These are phyloP conservation scores for Fusarium compactum DNA, from an alignment of 2,329 filamentous ascomycete species.

Conservation along the genomic window DNA sequence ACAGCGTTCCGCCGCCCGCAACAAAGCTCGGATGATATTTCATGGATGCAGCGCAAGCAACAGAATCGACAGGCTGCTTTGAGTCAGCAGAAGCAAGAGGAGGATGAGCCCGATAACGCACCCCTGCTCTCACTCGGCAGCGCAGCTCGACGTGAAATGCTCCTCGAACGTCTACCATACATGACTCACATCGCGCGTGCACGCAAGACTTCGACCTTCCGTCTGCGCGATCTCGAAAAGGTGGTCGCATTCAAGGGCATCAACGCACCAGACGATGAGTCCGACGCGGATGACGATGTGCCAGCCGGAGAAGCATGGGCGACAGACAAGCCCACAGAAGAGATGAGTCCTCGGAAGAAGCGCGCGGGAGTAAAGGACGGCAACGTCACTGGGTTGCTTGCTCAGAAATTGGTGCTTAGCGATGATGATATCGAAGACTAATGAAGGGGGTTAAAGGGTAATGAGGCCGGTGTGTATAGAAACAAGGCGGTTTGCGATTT, in stretches of 20 bases:
- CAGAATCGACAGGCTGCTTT: constrained; percentile 37
- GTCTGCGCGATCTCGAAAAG: constrained; percentile 72
- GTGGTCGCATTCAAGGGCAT: constrained; percentile 76
- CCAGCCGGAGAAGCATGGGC: constrained; percentile 66
- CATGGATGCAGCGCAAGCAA: constrained; percentile 54
- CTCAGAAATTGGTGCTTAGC: constrained; percentile 77
- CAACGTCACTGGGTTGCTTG: constrained; percentile 58
- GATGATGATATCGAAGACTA: constrained; percentile 88
- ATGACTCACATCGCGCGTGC: constrained; percentile 74
- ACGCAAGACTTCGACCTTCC: constrained; percentile 53
- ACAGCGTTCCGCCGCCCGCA: constrained; percentile 62
- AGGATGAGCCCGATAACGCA: constrained; percentile 42
- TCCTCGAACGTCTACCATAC: constrained; percentile 90
- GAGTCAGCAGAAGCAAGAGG: constrained; percentile 33
- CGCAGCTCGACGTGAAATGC: constrained; percentile 76
- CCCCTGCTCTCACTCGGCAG: constrained; percentile 71
- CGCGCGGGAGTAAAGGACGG: constrained; percentile 54
- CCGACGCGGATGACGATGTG: constrained; percentile 60
- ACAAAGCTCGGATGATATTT: constrained; percentile 43
- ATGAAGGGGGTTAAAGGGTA: constrained; percentile 39
- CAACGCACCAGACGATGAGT: constrained; percentile 60
- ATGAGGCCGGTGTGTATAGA: constrained; percentile 1
- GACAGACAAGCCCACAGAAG: constrained; percentile 70
- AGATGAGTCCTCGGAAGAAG: constrained; percentile 63
- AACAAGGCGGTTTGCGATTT: constrained; percentile 22